Conservation (phyloP, 2,329 filamentous ascomycete species). For the Teratosphaeria gauchensis region DNA sequence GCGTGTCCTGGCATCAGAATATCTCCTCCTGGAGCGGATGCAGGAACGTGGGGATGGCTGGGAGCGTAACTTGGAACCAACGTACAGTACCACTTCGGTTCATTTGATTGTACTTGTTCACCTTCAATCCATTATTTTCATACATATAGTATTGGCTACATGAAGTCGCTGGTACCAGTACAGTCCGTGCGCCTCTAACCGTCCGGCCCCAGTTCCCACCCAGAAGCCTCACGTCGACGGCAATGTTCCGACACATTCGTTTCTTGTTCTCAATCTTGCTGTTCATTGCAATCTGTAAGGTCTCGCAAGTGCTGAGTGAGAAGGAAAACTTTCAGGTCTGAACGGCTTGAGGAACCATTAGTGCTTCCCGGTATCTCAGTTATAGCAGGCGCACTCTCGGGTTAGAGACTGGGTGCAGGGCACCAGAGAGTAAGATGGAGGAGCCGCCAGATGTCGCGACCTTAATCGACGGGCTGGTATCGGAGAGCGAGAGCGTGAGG, state of each 20-base stretch:
- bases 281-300: conserved; percentile 45
- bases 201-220: not conserved
- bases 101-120: too few species aligned
- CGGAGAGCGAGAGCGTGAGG: conserved; percentile 74
- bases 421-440: conserved; percentile 15
- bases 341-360: not conserved
- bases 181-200: not conserved
- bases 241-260: conserved; percentile 12
- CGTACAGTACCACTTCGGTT: too few species aligned
- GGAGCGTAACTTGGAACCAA: too few species aligned
- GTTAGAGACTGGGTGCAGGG: not conserved
- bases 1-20: not conserved
- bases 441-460: conserved; percentile 24
- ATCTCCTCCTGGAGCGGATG: too few species aligned
- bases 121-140: too few species aligned
- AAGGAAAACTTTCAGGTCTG: conserved; percentile 10
- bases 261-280: conserved; percentile 15
- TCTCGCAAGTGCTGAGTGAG: conserved; percentile 25
- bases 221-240: not conserved
- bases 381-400: not conserved
- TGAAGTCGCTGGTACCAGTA: not conserved
- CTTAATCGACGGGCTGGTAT: conserved; percentile 46
- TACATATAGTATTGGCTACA: not conserved
- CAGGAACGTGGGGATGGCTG: too few species aligned
- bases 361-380: not conserved